Evolutionary conservation across 371 early-diverging fungal species (phyloP).

Genomic region (Mitosporidium daphniae): DNA sequence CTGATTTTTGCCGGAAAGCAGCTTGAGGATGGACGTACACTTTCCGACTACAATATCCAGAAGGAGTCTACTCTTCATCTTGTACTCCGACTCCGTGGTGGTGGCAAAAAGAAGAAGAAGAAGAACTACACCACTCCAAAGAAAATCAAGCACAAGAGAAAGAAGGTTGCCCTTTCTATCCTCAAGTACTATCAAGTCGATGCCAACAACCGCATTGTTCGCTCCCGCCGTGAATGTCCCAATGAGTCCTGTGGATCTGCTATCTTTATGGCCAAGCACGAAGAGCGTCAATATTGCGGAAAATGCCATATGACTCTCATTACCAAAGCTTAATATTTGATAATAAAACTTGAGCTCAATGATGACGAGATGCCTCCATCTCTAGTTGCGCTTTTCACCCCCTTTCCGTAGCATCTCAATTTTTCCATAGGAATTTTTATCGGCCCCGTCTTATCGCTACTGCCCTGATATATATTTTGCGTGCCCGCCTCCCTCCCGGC

Average conservation of each 20-base stretch:
- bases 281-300: too few species aligned
- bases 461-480: too few species aligned
- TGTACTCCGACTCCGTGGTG: constrained; percentile 1
- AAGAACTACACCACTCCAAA: constrained; percentile 95
- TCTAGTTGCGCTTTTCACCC: too few species aligned
- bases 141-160: constrained; percentile 92
- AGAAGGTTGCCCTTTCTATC: constrained; percentile 81
- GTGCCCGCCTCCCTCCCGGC: too few species aligned
- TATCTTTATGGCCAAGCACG: constrained; percentile 89
- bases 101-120: constrained; percentile 29
- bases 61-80: constrained; percentile 1
- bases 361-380: too few species aligned
- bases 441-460: too few species aligned
- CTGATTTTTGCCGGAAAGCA: constrained; percentile 12
- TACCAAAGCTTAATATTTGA: too few species aligned
- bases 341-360: too few species aligned
- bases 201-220: constrained; percentile 54
- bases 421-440: too few species aligned
- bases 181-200: constrained; percentile 91
- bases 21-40: constrained; percentile 3
- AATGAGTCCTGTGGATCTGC: constrained; percentile 75
- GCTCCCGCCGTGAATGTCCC: constrained; percentile 82
- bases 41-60: not conserved
- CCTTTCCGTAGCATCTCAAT: too few species aligned
- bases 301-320: too few species aligned